Percentiles rank a stretch among this genome's conserved stretches.
phyloP scores from a whole-genome alignment of 805 yeast genomes.

The Barnettozyma populi region DNA sequence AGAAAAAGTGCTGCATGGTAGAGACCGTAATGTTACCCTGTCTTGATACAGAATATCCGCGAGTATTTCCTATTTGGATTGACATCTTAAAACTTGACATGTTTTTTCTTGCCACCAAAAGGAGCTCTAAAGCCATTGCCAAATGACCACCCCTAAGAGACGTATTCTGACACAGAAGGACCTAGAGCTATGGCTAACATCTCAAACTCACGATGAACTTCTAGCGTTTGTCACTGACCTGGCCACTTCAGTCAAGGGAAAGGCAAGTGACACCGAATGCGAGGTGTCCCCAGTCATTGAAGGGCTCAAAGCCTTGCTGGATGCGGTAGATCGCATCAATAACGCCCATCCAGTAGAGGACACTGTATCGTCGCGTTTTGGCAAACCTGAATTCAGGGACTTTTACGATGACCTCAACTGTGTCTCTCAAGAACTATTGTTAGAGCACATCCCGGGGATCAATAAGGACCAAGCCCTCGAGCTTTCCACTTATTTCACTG shows the following conservation, averaged over 20 bases:
- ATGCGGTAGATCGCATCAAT: conserved; percentile 39
- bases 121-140: background rate
- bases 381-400: conserved; percentile 81
- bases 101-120: background rate
- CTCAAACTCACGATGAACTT: conserved; percentile 45
- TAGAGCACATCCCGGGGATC: conserved; percentile 9
- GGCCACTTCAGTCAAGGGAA: conserved; percentile 62
- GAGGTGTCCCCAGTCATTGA: conserved; percentile 31
- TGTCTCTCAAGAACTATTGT: conserved; percentile 20
- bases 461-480: conserved; percentile 32
- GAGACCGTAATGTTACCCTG: background rate
- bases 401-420: conserved; percentile 62
- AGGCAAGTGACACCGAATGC: conserved; percentile 44
- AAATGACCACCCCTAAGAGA: conserved; percentile 22
- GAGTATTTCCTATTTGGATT: background rate
- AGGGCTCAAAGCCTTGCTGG: conserved; percentile 37
- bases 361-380: conserved; percentile 69
- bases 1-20: background rate
- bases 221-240: conserved; percentile 50
- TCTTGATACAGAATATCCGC: background rate
- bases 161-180: conserved; percentile 56
- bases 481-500: conserved; percentile 50
- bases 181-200: conserved; percentile 50
- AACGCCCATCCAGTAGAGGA: conserved; percentile 66
- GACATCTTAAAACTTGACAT: background rate